phyloP scores from a whole-genome alignment of 257 asterid species.

The Plantago ovata region DNA sequence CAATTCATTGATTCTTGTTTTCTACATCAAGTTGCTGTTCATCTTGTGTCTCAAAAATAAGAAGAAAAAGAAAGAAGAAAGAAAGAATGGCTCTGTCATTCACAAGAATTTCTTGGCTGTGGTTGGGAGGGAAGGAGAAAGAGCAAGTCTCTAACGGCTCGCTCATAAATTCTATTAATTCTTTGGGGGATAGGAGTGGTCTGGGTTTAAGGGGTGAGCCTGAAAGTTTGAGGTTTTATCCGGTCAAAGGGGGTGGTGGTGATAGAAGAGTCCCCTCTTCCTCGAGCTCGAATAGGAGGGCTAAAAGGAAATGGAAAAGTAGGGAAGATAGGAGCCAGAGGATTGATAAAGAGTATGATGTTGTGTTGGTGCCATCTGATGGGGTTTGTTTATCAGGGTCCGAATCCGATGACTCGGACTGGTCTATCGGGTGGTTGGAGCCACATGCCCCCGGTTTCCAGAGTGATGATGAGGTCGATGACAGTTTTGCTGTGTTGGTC shows the following conservation, averaged over 20 bases:
- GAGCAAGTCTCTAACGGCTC: constrained; percentile 62
- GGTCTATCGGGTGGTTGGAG: constrained; percentile 98
- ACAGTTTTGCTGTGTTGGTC: constrained; percentile 89
- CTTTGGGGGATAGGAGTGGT: constrained; percentile 84
- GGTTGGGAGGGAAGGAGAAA: constrained; percentile 75
- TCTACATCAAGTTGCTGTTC: background rate
- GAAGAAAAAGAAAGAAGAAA: background rate
- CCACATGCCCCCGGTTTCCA: constrained; percentile 82
- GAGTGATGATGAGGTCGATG: constrained; percentile 66
- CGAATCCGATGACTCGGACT: constrained; percentile 87
- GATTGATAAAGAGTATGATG: constrained; percentile 72
- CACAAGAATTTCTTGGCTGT: constrained; percentile 66
- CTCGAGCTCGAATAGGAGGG: constrained; percentile 50
- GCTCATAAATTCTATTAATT: constrained; percentile 44
- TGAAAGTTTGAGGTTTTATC: constrained; percentile 49
- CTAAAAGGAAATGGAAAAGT: constrained; percentile 75
- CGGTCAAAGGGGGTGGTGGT: constrained; percentile 50
- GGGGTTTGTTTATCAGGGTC: constrained; percentile 86
- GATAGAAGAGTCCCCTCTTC: constrained; percentile 33
- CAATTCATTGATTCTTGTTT: constrained; percentile 25
- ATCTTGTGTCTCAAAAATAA: too few relatives aligned
- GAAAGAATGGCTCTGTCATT: constrained; percentile 49
- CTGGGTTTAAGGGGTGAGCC: constrained; percentile 65
- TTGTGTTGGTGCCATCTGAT: constrained; percentile 85
- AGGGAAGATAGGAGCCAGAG: constrained; percentile 71